Evolutionary conservation across 139 green algal species (phyloP).

Genomic region (Nannochloris sp.): DNA sequence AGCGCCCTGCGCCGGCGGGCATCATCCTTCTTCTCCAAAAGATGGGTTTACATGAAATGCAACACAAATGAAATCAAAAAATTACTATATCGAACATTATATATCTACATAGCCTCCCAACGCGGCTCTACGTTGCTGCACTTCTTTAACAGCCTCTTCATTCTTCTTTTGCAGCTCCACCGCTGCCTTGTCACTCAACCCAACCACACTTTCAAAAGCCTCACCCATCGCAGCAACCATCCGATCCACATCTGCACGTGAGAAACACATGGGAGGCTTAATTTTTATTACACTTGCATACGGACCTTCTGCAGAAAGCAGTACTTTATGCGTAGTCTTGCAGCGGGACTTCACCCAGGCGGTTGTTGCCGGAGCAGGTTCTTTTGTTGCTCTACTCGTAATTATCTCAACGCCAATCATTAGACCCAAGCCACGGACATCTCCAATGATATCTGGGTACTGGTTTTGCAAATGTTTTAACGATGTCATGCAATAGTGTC

Average conservation of each 20-base stretch:
- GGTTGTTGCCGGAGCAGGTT: conserved; percentile 61
- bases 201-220: conserved; percentile 39
- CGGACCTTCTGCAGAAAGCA: conserved; percentile 88
- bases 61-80: no score
- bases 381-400: conserved; percentile 67
- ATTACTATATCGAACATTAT: no score
- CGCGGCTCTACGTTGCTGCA: neutral
- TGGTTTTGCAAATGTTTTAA: conserved; percentile 46
- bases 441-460: conserved; percentile 71
- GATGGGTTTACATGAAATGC: no score
- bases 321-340: conserved; percentile 74
- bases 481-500: conserved; percentile 18
- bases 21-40: no score
- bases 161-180: neutral
- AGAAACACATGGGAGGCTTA: conserved; percentile 97
- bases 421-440: conserved; percentile 83
- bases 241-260: conserved; percentile 72
- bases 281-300: conserved; percentile 91
- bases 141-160: neutral
- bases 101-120: no score
- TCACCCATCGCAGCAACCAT: conserved; percentile 70
- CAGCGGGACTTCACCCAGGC: conserved; percentile 59
- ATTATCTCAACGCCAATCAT: conserved; percentile 96
- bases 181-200: neutral
- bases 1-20: no score